Conservation (phyloP, 306 rosid species). For the Urtica urens region DNA sequence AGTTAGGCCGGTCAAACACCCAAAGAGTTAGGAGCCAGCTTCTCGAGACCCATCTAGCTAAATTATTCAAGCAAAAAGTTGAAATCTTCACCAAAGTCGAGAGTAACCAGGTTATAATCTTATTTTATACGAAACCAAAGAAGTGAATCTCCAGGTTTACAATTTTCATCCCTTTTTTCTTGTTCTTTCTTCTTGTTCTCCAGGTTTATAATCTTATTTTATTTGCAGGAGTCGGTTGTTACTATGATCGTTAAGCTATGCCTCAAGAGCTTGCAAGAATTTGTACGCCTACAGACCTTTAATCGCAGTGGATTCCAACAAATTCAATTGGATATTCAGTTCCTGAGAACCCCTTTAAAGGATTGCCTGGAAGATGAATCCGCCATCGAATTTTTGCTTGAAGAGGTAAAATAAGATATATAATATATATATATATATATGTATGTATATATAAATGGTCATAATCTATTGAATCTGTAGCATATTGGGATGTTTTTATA, state of each 20-base stretch:
- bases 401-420: too few species aligned
- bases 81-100: conserved; percentile 93
- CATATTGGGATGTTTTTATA: too few species aligned
- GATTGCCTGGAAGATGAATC: conserved; percentile 87
- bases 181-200: conserved; percentile 16
- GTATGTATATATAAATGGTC: too few species aligned
- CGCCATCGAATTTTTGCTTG: conserved; percentile 75
- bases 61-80: conserved; percentile 83
- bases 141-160: too few species aligned
- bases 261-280: conserved; percentile 90
- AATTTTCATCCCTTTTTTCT: too few species aligned
- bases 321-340: conserved; percentile 87
- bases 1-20: conserved; percentile 54
- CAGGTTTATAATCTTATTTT: neutral
- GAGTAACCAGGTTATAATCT: conserved; percentile 86
- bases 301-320: conserved; percentile 96
- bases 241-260: conserved; percentile 69
- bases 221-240: conserved; percentile 70
- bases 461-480: too few species aligned
- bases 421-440: too few species aligned
- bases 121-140: too few species aligned
- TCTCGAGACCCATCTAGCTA: conserved; percentile 91
- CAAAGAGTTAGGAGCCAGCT: conserved; percentile 92
- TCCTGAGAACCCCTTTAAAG: conserved; percentile 60
- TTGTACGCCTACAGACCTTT: conserved; percentile 68